Evolutionary conservation across 2,329 filamentous ascomycete genomes (phyloP).

Genomic region (Phyllosticta citriasiana): DNA sequence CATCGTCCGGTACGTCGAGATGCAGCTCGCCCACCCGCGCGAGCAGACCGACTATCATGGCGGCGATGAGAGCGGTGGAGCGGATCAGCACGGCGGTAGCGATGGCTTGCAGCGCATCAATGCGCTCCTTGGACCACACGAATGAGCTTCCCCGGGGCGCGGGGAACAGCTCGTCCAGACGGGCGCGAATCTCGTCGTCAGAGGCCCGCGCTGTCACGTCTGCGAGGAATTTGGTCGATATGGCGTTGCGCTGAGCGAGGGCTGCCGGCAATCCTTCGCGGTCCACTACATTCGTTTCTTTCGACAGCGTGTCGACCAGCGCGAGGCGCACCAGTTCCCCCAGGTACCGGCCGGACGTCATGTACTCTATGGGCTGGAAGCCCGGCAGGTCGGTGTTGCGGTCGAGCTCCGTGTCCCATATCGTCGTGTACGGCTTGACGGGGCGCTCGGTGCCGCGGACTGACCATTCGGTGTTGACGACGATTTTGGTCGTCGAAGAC

Average conservation of each 20-base stretch:
- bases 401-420: constrained; percentile 62
- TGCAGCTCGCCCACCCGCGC: constrained; percentile 58
- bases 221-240: constrained; percentile 65
- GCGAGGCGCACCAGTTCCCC: constrained; percentile 66
- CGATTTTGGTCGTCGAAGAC: constrained; percentile 47
- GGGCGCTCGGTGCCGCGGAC: constrained; percentile 66
- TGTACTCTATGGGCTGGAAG: constrained; percentile 76
- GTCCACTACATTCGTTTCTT: constrained; percentile 37
- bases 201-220: constrained; percentile 46
- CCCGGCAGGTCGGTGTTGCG: constrained; percentile 57
- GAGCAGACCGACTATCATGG: constrained; percentile 60
- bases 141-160: constrained; percentile 41
- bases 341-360: constrained; percentile 70
- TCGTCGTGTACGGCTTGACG: constrained; percentile 48
- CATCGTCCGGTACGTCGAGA: constrained; percentile 13
- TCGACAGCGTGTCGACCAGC: constrained; percentile 49
- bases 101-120: constrained; percentile 53
- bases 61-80: constrained; percentile 64
- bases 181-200: constrained; percentile 11
- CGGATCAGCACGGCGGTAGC: constrained; percentile 61
- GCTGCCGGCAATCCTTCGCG: constrained; percentile 40
- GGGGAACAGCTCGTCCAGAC: constrained; percentile 13
- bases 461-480: constrained; percentile 78
- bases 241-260: constrained; percentile 49
- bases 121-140: constrained; percentile 52